phyloP scores from a whole-genome alignment of 1,139 yeast species.

The Candida smagusa region DNA sequence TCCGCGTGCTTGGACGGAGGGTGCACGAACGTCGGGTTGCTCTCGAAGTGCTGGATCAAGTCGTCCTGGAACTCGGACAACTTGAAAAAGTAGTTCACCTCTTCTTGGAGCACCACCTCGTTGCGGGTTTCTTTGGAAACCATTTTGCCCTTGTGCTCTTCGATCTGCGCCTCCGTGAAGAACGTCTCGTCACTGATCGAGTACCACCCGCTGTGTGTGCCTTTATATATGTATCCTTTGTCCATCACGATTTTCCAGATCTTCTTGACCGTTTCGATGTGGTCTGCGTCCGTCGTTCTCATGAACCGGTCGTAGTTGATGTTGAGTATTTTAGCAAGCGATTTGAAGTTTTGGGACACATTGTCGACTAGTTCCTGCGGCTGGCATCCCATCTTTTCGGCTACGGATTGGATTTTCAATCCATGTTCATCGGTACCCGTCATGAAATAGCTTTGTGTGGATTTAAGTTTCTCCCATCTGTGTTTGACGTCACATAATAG shows the following conservation, averaged over 20 bases:
- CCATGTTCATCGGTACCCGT: conserved; percentile 99
- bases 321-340: conserved; percentile 53
- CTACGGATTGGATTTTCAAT: conserved; percentile 77
- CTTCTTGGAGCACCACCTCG: conserved; percentile 72
- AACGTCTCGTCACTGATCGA: conserved; percentile 93
- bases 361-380: conserved; percentile 74
- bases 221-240: conserved; percentile 73
- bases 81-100: conserved; percentile 82
- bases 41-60: conserved; percentile 47
- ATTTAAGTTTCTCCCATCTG: conserved; percentile 62
- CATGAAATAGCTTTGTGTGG: conserved; percentile 50
- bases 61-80: conserved; percentile 57
- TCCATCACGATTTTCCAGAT: conserved; percentile 65
- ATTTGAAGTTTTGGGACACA: conserved; percentile 61
- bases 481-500: conserved; percentile 73
- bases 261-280: conserved; percentile 55
- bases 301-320: conserved; percentile 74
- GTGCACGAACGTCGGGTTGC: conserved; percentile 55
- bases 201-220: conserved; percentile 91
- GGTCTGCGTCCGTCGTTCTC: conserved; percentile 87
- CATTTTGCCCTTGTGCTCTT: conserved; percentile 40
- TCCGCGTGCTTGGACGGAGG: conserved; percentile 60
- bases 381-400: conserved; percentile 42
- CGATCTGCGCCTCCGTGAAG: conserved; percentile 78
- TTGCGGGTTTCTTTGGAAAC: conserved; percentile 74